Conservation (phyloP, 768 basidiomycete species). For the Rhodotorula graminis region DNA sequence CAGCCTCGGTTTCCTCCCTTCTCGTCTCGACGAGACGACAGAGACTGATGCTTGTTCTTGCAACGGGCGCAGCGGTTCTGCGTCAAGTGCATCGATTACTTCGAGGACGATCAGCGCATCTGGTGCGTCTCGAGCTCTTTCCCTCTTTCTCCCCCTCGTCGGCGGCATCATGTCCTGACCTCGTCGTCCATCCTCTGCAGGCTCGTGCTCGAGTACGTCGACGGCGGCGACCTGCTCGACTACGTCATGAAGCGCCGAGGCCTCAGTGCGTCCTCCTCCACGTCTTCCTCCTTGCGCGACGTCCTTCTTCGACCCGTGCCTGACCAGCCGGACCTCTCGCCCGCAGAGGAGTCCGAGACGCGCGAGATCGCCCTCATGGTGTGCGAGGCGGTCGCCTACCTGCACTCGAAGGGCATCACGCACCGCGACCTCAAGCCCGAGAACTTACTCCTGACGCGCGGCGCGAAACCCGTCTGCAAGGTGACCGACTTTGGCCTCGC, state of each 20-base stretch:
- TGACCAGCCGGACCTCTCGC: constrained; percentile 41
- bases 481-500: constrained; percentile 96
- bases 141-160: background rate
- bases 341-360: constrained; percentile 48
- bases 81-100: constrained; percentile 40
- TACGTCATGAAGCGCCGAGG: constrained; percentile 53
- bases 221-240: constrained; percentile 79
- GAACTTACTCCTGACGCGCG: constrained; percentile 41
- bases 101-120: constrained; percentile 44
- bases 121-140: constrained; percentile 44
- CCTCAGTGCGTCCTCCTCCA: constrained; percentile 54
- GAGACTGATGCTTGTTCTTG: background rate
- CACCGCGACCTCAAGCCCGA: constrained; percentile 64
- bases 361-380: constrained; percentile 74
- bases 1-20: no score
- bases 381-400: constrained; percentile 51
- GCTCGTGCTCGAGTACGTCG: constrained; percentile 73
- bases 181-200: background rate
- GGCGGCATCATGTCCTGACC: background rate
- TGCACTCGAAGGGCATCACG: constrained; percentile 62
- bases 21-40: no score
- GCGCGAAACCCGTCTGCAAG: constrained; percentile 59
- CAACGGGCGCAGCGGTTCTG: constrained; percentile 28
- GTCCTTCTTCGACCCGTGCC: no score
- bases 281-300: background rate